phyloP scores from a whole-genome alignment of 2,329 filamentous ascomycete species.

The Trichoderma koningiopsis region DNA sequence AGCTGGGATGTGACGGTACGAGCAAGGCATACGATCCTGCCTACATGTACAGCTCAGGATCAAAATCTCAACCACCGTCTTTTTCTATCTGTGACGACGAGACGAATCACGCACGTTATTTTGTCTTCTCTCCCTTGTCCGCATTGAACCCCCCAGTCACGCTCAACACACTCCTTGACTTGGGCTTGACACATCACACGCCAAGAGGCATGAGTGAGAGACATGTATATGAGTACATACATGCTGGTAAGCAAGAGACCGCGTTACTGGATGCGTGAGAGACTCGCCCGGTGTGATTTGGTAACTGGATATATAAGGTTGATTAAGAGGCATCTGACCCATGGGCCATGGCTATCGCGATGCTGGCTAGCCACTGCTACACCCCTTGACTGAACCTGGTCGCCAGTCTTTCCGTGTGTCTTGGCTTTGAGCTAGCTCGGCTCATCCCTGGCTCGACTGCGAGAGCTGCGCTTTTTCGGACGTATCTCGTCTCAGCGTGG shows the following conservation, averaged over 20 bases:
- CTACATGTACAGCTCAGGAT: constrained; percentile 8
- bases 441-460: constrained; percentile 6
- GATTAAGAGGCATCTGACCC: constrained; percentile 20
- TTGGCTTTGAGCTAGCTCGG: constrained; percentile 16
- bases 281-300: not conserved
- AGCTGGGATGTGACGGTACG: not conserved
- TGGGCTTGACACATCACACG: not conserved
- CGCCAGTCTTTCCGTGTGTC: constrained; percentile 9
- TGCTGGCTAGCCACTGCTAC: not conserved
- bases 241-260: not conserved
- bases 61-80: not conserved
- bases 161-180: not conserved
- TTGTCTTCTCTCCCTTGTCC: not conserved
- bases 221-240: not conserved
- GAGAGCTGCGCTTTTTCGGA: constrained; percentile 9
- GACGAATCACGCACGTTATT: constrained; percentile 4
- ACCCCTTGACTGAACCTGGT: constrained; percentile 14
- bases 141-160: not conserved
- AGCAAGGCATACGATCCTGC: constrained; percentile 22
- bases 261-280: not conserved
- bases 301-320: constrained; percentile 16
- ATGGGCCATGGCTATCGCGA: constrained; percentile 18
- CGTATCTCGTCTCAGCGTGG: constrained; percentile 19
- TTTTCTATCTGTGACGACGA: not conserved
- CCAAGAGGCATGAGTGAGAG: not conserved